Conservation (phyloP, 805 yeast genomes). For the Saccharomycopsis malanga region DNA sequence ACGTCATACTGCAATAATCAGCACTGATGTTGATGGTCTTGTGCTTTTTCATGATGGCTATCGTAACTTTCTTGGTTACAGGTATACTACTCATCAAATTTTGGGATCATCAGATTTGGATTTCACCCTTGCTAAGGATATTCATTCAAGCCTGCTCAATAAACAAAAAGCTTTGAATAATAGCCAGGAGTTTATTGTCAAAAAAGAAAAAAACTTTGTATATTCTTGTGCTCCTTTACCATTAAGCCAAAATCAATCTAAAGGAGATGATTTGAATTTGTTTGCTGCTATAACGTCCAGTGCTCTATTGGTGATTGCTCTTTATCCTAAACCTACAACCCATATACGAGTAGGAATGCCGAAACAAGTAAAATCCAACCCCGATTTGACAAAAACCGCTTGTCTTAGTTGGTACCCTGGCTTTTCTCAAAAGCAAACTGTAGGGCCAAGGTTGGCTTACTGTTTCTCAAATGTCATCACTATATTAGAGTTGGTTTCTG, state of each 20-base stretch:
- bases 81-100: constrained; percentile 29
- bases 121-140: neutral
- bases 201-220: constrained; percentile 10
- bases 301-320: constrained; percentile 46
- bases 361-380: constrained; percentile 26
- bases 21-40: constrained; percentile 50
- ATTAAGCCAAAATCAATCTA: constrained; percentile 46
- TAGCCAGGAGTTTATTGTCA: constrained; percentile 1
- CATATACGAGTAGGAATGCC: constrained; percentile 51
- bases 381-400: constrained; percentile 34
- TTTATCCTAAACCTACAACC: constrained; percentile 43
- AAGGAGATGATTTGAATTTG: constrained; percentile 52
- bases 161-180: constrained; percentile 24
- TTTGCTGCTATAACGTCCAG: constrained; percentile 52
- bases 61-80: constrained; percentile 44
- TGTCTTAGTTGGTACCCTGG: constrained; percentile 53
- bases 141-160: constrained; percentile 15
- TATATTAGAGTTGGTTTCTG: constrained; percentile 40
- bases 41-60: constrained; percentile 59
- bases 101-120: constrained; percentile 38
- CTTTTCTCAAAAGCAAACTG: constrained; percentile 2
- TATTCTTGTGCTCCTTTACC: constrained; percentile 49
- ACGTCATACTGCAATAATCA: constrained; percentile 48
- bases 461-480: constrained; percentile 61
- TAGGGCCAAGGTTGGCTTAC: constrained; percentile 51